phyloP scores from a whole-genome alignment of 441 rosid genomes.

The Pelargonium fulgidum region DNA sequence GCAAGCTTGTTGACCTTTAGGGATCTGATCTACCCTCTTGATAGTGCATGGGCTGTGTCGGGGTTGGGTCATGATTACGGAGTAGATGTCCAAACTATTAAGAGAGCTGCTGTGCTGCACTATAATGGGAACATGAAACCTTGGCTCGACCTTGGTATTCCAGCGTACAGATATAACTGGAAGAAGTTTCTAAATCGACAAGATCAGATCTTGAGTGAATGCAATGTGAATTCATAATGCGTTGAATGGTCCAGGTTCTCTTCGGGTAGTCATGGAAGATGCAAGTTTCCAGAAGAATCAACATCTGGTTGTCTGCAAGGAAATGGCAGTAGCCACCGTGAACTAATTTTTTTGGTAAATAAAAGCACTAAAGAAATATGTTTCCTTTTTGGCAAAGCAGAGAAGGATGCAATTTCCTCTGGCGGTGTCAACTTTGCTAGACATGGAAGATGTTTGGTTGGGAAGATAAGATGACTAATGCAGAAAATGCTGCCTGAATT shows the following conservation, averaged over 20 bases:
- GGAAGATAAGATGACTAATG: conserved; percentile 7
- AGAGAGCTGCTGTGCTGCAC: conserved; percentile 65
- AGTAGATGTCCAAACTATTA: conserved; percentile 33
- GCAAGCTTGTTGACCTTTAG: conserved; percentile 78
- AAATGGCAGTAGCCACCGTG: conserved; percentile 9
- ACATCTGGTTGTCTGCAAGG: conserved; percentile 15
- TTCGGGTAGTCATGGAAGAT: conserved; percentile 20
- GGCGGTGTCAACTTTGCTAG: conserved; percentile 12
- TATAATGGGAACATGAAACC: conserved; percentile 96
- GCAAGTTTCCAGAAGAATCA: conserved; percentile 21
- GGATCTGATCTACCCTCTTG: conserved; percentile 57
- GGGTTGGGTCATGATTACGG: conserved; percentile 64
- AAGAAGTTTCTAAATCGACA: conserved; percentile 59
- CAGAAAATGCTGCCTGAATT: conserved; percentile 25
- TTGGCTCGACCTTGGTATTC: conserved; percentile 93
- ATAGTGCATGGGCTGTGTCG: conserved; percentile 51
- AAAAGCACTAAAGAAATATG: conserved; percentile 13
- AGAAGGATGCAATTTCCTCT: conserved; percentile 20
- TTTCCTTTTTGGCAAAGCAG: conserved; percentile 20
- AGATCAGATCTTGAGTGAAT: conserved; percentile 57
- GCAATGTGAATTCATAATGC: conserved; percentile 69
- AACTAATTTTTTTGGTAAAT: conserved; percentile 21
- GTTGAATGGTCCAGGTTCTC: conserved; percentile 14
- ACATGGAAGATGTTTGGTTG: conserved; percentile 12
- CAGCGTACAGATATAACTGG: conserved; percentile 68